Percentiles rank a stretch among this genome's conserved stretches.
Conservation (phyloP, 257 asterid species). For the Gentiana dahurica region DNA sequence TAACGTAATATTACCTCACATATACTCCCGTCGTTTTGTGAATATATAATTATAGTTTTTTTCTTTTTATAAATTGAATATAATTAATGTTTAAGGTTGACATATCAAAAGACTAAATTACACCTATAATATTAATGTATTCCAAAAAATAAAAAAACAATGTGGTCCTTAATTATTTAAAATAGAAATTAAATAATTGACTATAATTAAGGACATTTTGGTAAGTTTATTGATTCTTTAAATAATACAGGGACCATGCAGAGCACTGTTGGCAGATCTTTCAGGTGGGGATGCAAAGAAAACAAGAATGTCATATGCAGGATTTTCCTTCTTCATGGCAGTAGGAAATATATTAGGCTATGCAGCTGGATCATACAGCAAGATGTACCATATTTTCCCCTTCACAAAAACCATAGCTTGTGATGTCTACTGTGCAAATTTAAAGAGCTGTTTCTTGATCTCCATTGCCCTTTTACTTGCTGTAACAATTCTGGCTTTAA, state of each 20-base stretch:
- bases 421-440: constrained; percentile 81
- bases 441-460: constrained; percentile 73
- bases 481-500: constrained; percentile 37
- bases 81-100: too few species aligned
- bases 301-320: constrained; percentile 46
- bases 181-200: too few species aligned
- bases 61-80: too few species aligned
- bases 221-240: too few species aligned
- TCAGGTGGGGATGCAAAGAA: constrained; percentile 46
- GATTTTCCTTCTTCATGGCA: constrained; percentile 89
- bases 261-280: constrained; percentile 79
- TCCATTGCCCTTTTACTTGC: constrained; percentile 45
- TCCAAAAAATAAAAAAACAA: too few species aligned
- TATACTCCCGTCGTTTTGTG: too few species aligned
- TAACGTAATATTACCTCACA: too few species aligned
- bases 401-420: constrained; percentile 69
- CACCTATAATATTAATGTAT: background rate
- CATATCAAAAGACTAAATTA: too few species aligned
- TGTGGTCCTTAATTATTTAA: too few species aligned
- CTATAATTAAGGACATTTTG: too few species aligned
- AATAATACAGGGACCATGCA: constrained; percentile 76
- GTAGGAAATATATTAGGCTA: constrained; percentile 79
- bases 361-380: constrained; percentile 74
- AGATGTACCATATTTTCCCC: constrained; percentile 52
- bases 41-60: too few species aligned